phyloP scores from a whole-genome alignment of 2,329 filamentous ascomycete species.

The Fusarium udum region DNA sequence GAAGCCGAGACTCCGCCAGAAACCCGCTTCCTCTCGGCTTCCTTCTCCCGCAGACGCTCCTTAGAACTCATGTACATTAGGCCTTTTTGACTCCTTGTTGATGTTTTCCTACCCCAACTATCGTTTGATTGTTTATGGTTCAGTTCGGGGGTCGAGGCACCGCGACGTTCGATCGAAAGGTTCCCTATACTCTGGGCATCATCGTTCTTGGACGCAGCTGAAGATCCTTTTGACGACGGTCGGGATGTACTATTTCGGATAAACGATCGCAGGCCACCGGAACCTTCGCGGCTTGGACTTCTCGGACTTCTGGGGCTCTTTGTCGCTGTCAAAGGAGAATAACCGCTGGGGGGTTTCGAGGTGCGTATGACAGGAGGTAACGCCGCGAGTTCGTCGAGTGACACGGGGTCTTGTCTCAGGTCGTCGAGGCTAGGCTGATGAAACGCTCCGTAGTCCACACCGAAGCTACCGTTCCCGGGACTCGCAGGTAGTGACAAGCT shows the following conservation, averaged over 20 bases:
- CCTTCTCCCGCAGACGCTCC: slow-evolving; percentile 71
- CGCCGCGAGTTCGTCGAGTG: slow-evolving; percentile 69
- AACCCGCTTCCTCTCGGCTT: slow-evolving; percentile 68
- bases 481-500: slow-evolving; percentile 50
- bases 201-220: slow-evolving; percentile 63
- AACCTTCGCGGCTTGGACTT: slow-evolving; percentile 59
- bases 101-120: slow-evolving; percentile 69
- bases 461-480: slow-evolving; percentile 66
- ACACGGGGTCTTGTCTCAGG: slow-evolving; percentile 55
- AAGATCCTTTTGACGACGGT: slow-evolving; percentile 68
- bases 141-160: slow-evolving; percentile 59
- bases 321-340: slow-evolving; percentile 74
- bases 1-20: slow-evolving; percentile 36
- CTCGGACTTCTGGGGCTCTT: slow-evolving; percentile 61
- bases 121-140: slow-evolving; percentile 65
- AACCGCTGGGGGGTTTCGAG: slow-evolving; percentile 80
- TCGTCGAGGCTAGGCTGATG: slow-evolving; percentile 61
- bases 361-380: slow-evolving; percentile 80
- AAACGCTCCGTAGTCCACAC: slow-evolving; percentile 78
- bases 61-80: slow-evolving; percentile 80
- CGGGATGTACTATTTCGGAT: slow-evolving; percentile 63
- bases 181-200: slow-evolving; percentile 71
- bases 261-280: slow-evolving; percentile 66
- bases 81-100: slow-evolving; percentile 62
- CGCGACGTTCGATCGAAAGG: slow-evolving; percentile 68